Base-by-base conservation (phyloP, 805 yeast species). In the Candida namnaoensis region DNA sequence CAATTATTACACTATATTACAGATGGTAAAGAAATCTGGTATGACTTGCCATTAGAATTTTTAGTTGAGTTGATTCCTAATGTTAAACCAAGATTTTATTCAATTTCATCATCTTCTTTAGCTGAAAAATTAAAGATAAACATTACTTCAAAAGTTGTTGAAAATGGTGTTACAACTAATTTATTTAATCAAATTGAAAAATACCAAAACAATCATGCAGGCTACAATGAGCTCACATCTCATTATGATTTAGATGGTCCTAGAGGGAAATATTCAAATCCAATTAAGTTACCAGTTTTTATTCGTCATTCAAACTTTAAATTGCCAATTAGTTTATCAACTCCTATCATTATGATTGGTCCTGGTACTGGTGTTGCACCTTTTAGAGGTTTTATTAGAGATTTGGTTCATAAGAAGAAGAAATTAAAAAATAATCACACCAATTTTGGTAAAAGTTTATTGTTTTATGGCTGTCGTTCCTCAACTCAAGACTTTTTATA, bases 311-410 rank as follows among this genome's bases (percentile, higher is more conserved):
- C 97, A 7, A 84, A 91, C 43, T 93, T 91, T 72, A 90, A 88
- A 69, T 72, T 93, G 48, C 99, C 99, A 19, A 72, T 88, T 7
- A 86, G 87, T 57, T 82, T 95, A 30, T 62, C 75, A 4, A 78
- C 81, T 30, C 97, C 98, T 14, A 73, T 91, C 23, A 87, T 91
- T 53, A 77, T 90, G 83, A 74, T 91, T 56, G 99, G 99, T 27
- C 98, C 99, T 37, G 99, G 99, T 49, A 93, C 99, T 3, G 99
- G 99, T 62, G 90, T 91, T 39, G 98, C 99, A 8, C 99, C 99
- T 47, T 87, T 93, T 71, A 81, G 99, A 68, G 99, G 95, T 5
- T 91, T 91, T 51, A 64, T 91, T 33, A 80, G 95, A 68, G 99
- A 91, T 59, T 81, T 90, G 54, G 84, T 80, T n/a, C 28, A 26